These are phyloP conservation scores for Xylariaceae sp. DNA, from an alignment of 2,329 filamentous ascomycete species.

Conservation along the genomic window DNA sequence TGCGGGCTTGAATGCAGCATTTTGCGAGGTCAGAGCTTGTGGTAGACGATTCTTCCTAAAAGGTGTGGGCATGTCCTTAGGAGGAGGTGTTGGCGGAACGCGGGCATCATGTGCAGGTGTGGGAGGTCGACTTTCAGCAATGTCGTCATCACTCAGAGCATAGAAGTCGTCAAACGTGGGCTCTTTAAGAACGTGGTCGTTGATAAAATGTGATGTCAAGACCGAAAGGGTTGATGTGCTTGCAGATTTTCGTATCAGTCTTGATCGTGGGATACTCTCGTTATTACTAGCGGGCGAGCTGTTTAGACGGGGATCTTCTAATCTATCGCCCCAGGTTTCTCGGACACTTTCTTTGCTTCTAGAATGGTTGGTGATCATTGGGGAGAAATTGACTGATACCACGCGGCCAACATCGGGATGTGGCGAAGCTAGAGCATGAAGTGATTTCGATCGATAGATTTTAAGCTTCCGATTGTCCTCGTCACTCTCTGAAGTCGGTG, in stretches of 20 bases:
- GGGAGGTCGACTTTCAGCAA: slow-evolving; percentile 53
- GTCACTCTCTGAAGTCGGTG: slow-evolving; percentile 32
- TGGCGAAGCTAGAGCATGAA: slow-evolving; percentile 24
- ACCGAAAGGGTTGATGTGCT: slow-evolving; percentile 40
- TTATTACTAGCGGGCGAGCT: slow-evolving; percentile 7
- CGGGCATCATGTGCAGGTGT: slow-evolving; percentile 26
- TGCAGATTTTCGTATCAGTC: slow-evolving; percentile 35
- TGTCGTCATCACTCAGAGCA: slow-evolving; percentile 62
- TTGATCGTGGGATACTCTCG: slow-evolving; percentile 24
- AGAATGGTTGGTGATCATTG: background rate
- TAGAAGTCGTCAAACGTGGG: slow-evolving; percentile 62
- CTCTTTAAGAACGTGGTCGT: slow-evolving; percentile 53
- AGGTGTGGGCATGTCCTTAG: slow-evolving; percentile 27
- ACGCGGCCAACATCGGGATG: slow-evolving; percentile 21
- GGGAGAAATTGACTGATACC: slow-evolving; percentile 12
- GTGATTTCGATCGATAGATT: slow-evolving; percentile 28
- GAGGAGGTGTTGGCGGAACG: slow-evolving; percentile 39
- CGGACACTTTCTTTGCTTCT: slow-evolving; percentile 17
- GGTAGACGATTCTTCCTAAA: background rate
- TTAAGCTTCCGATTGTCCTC: slow-evolving; percentile 18
- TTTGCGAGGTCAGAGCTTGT: slow-evolving; percentile 10
- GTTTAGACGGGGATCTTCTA: slow-evolving; percentile 27
- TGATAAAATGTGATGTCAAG: slow-evolving; percentile 31
- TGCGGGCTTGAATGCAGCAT: slow-evolving; percentile 22
- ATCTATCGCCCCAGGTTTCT: slow-evolving; percentile 39